Conservation (phyloP, 306 rosid species). For the Clitoria ternatea region DNA sequence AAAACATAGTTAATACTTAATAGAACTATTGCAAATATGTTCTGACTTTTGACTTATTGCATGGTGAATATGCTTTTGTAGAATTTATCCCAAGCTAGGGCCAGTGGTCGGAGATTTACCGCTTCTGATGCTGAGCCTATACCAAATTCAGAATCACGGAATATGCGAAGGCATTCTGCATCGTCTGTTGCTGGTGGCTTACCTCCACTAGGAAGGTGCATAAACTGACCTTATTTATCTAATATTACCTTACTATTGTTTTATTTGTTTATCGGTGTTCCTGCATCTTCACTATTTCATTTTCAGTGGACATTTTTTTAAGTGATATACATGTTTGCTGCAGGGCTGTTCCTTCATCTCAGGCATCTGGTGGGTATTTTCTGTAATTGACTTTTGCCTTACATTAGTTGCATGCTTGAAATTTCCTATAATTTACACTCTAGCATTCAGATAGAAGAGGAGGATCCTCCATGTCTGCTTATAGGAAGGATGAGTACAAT, state of each 20-base stretch:
- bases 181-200: conserved; percentile 95
- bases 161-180: conserved; percentile 77
- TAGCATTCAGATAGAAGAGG: conserved; percentile 86
- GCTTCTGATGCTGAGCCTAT: conserved; percentile 67
- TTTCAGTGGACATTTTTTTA: conserved; percentile 21
- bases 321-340: conserved; percentile 17
- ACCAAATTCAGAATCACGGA: conserved; percentile 71
- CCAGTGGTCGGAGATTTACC: conserved; percentile 73
- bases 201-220: conserved; percentile 95
- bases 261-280: neutral
- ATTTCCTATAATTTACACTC: conserved; percentile 40
- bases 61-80: conserved; percentile 32
- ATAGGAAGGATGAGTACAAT: conserved; percentile 90
- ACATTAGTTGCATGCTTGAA: conserved; percentile 25
- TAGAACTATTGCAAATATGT: conserved; percentile 4
- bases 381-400: conserved; percentile 13
- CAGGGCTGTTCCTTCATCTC: conserved; percentile 83
- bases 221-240: conserved; percentile 18
- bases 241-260: neutral
- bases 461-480: conserved; percentile 76
- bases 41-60: neutral
- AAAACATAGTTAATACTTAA: neutral
- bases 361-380: conserved; percentile 76
- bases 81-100: conserved; percentile 85
- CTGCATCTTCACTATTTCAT: neutral